Evolutionary conservation across 371 early-diverging fungal species (phyloP).

Genomic region (Mortierella sp.): DNA sequence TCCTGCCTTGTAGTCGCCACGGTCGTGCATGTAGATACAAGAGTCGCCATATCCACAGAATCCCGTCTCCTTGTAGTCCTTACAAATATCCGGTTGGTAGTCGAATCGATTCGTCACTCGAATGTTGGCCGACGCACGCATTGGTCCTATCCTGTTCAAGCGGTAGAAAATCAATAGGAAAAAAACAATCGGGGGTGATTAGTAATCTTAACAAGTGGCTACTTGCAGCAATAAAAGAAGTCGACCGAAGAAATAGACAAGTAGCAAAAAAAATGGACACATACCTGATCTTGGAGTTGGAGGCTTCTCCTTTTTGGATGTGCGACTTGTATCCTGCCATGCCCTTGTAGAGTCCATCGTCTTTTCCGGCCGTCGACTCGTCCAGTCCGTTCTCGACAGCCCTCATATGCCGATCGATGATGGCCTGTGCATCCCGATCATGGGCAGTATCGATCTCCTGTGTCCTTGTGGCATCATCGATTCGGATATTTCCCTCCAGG

Average conservation of each 20-base stretch:
- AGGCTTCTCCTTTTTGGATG: conserved; percentile 70
- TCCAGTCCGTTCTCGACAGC: conserved; percentile 52
- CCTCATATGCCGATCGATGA: conserved; percentile 52
- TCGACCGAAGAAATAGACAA: too few relatives aligned
- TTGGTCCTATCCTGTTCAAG: conserved; percentile 87
- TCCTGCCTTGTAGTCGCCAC: conserved; percentile 96
- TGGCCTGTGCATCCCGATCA: conserved; percentile 54
- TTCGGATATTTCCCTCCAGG: conserved; percentile 59
- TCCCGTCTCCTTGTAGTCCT: conserved; percentile 97
- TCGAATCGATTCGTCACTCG: conserved; percentile 92
- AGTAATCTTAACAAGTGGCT: conserved; percentile 2
- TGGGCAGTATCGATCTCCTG: conserved; percentile 48
- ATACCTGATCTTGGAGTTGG: conserved; percentile 64
- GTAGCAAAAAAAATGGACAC: conserved; percentile 10
- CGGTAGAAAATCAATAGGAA: not conserved
- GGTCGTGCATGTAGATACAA: conserved; percentile 97
- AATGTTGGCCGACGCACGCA: conserved; percentile 85
- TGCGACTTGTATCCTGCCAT: conserved; percentile 71
- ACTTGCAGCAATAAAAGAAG: not conserved
- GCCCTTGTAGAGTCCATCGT: conserved; percentile 72
- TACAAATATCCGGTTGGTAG: conserved; percentile 98
- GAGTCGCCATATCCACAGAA: conserved; percentile 98
- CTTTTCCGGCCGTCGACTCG: conserved; percentile 37
- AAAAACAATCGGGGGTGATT: not conserved
- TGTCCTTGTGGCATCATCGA: conserved; percentile 66